Evolutionary conservation across 2,329 filamentous ascomycete species (phyloP).

Genomic region (Apiospora marii): DNA sequence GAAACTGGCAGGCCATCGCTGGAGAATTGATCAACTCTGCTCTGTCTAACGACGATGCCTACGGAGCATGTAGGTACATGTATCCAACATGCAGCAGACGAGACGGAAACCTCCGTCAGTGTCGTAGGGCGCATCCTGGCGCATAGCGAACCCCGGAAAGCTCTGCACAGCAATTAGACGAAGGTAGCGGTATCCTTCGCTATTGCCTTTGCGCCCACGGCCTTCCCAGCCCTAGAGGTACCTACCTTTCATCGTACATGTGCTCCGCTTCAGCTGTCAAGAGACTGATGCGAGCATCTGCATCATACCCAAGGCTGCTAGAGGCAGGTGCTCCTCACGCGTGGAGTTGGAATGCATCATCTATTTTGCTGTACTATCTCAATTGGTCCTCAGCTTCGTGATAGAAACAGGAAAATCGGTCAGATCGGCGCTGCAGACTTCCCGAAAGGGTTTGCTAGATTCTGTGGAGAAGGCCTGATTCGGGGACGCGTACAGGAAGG

Average conservation of each 20-base stretch:
- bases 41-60: not conserved
- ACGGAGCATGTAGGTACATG: not conserved
- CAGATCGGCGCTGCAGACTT: not conserved
- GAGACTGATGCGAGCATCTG: not conserved
- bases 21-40: not conserved
- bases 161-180: not conserved
- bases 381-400: not conserved
- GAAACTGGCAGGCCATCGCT: not conserved
- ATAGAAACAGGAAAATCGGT: not conserved
- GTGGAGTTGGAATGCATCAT: constrained; percentile 3
- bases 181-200: not conserved
- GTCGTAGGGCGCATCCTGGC: not conserved
- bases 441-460: not conserved
- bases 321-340: not conserved
- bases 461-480: constrained; percentile 11
- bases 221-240: not conserved
- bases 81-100: not conserved
- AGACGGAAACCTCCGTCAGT: not conserved
- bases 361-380: not conserved
- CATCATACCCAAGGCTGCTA: not conserved
- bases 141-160: not conserved
- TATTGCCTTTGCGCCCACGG: not conserved
- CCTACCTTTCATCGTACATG: not conserved
- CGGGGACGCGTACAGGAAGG: not conserved
- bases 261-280: not conserved